These are phyloP conservation scores for Gardenia jasminoides DNA, from an alignment of 257 asterid genomes.

Conservation along the genomic window DNA sequence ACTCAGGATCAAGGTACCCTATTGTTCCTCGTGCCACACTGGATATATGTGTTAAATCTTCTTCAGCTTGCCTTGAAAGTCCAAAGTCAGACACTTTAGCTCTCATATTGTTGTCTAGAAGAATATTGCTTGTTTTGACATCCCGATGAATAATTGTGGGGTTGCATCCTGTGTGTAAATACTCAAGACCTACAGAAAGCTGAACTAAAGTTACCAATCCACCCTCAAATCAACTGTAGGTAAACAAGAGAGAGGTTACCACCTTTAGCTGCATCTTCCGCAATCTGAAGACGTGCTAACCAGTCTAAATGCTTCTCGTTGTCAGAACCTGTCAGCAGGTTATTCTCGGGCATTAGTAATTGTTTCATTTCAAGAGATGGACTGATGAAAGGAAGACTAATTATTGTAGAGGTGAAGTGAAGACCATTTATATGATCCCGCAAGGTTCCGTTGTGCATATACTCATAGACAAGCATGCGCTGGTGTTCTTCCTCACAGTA, in stretches of 20 bases:
- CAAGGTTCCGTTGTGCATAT: conserved; percentile 97
- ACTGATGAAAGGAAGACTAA: conserved; percentile 2
- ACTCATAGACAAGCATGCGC: conserved; percentile 90
- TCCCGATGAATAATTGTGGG: conserved; percentile 96
- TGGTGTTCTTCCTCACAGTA: conserved; percentile 90
- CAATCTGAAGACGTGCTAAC: conserved; percentile 81
- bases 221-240: background rate
- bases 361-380: conserved; percentile 7
- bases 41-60: conserved; percentile 83
- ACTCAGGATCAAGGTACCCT: conserved; percentile 99
- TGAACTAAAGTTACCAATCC: conserved; percentile 4
- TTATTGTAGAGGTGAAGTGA: conserved; percentile 2
- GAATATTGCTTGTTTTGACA: conserved; percentile 92
- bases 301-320: conserved; percentile 73
- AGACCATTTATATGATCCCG: conserved; percentile 79
- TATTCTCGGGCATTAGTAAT: conserved; percentile 12
- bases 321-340: conserved; percentile 43
- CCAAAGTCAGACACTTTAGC: conserved; percentile 99
- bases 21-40: conserved; percentile 97
- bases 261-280: conserved; percentile 99
- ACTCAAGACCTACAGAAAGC: conserved; percentile 69
- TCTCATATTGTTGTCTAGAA: conserved; percentile 84
- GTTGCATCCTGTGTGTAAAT: conserved; percentile 96
- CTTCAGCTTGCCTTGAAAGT: conserved; percentile 96
- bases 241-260: conserved; percentile 1